A percentile compares a stretch with the other conserved stretches of the same genome.
Conservation (phyloP, 352 stramenopile species). For the Saprolegnia diclina region DNA sequence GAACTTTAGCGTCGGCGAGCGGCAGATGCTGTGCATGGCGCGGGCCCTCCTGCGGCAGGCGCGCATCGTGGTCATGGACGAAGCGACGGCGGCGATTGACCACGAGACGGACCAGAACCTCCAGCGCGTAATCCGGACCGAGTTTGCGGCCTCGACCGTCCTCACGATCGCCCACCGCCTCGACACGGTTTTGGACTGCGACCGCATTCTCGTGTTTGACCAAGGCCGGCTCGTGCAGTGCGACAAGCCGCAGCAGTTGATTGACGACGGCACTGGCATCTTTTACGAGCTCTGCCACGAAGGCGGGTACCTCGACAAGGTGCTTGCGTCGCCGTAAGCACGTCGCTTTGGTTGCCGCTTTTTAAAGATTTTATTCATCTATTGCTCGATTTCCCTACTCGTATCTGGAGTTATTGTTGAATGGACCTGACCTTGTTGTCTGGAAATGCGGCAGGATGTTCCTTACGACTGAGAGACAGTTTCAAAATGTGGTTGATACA, state of each 20-base stretch:
- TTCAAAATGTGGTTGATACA: too few relatives aligned
- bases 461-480: too few relatives aligned
- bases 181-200: too few relatives aligned
- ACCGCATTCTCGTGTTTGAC: too few relatives aligned
- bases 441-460: too few relatives aligned
- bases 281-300: constrained; percentile 1
- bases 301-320: constrained; percentile 2
- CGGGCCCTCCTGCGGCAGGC: background rate
- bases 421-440: too few relatives aligned
- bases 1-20: constrained; percentile 86
- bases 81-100: constrained; percentile 49
- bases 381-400: too few relatives aligned
- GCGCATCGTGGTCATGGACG: constrained; percentile 41
- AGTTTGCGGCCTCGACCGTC: constrained; percentile 78
- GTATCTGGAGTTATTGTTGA: too few relatives aligned
- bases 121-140: constrained; percentile 40
- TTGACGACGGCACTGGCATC: background rate
- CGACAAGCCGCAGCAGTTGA: constrained; percentile 70
- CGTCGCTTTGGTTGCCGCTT: too few relatives aligned
- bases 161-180: constrained; percentile 91
- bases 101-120: constrained; percentile 45
- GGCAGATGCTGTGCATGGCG: constrained; percentile 88
- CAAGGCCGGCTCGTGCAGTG: too few relatives aligned
- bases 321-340: background rate
- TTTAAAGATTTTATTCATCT: too few relatives aligned